Conservation (phyloP, 176 grass and related monocot species). For the Musa troglodytarum region DNA sequence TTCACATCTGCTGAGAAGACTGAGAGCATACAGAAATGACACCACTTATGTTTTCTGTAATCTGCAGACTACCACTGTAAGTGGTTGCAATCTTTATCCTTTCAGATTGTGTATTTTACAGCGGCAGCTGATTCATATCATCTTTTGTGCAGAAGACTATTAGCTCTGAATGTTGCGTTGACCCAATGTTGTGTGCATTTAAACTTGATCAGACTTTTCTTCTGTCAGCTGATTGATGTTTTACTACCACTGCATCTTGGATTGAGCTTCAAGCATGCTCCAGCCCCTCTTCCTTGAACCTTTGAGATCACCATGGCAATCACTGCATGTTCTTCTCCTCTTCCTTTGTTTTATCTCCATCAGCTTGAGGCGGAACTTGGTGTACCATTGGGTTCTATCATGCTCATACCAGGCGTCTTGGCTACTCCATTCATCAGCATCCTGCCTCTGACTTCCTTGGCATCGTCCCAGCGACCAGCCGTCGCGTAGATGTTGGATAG, state of each 20-base stretch:
- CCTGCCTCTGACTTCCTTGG: neutral
- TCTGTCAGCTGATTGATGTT: too few species aligned
- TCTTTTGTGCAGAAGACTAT: too few species aligned
- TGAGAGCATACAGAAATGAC: slow-evolving; percentile 20
- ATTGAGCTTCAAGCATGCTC: too few species aligned
- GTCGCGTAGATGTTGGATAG: slow-evolving; percentile 11
- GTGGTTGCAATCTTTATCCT: too few species aligned
- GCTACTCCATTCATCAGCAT: neutral
- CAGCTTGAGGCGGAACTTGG: neutral
- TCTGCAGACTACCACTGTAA: too few species aligned
- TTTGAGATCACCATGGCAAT: neutral
- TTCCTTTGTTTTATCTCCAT: neutral
- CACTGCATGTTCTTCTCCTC: slow-evolving; percentile 5
- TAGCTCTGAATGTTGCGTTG: too few species aligned
- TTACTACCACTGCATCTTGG: too few species aligned
- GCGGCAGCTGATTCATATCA: too few species aligned
- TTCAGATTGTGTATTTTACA: too few species aligned
- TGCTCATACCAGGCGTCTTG: neutral
- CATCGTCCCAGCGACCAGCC: neutral
- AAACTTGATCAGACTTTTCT: too few species aligned
- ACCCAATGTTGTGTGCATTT: too few species aligned
- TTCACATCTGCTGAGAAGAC: slow-evolving; percentile 43
- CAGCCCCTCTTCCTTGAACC: neutral
- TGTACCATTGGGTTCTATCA: neutral
- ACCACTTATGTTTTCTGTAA: too few species aligned